Percentiles rank a stretch among this genome's conserved stretches.
These are phyloP conservation scores for Leccinum fuscescens DNA, from an alignment of 1,284 basidiomycete genomes.

Conservation along the genomic window DNA sequence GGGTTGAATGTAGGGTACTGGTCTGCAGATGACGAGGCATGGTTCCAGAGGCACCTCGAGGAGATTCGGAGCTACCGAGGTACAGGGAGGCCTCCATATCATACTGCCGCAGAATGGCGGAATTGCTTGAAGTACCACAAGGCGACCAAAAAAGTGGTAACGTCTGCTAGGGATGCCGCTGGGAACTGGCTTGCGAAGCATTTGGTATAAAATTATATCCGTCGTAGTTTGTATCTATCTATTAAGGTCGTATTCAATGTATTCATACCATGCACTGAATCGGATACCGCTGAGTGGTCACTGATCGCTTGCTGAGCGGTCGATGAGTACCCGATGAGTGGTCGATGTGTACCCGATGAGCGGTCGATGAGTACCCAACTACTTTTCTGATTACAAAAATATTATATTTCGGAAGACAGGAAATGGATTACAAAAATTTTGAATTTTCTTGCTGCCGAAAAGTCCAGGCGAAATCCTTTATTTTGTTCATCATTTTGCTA, in stretches of 20 bases:
- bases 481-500: background rate
- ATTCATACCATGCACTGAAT: background rate
- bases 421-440: background rate
- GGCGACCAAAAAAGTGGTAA: background rate
- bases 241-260: background rate
- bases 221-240: background rate
- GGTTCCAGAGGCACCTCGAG: constrained; percentile 5
- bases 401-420: background rate
- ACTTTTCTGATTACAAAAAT: background rate
- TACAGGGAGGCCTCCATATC: background rate
- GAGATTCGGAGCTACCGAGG: background rate
- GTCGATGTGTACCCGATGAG: background rate
- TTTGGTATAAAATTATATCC: background rate
- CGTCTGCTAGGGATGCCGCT: background rate
- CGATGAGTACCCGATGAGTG: background rate
- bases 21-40: constrained; percentile 6
- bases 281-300: background rate
- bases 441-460: background rate
- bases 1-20: constrained; percentile 9
- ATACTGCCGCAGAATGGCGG: background rate
- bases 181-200: background rate
- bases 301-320: background rate
- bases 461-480: background rate
- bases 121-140: background rate
- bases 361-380: background rate